A percentile compares a stretch with the other conserved stretches of the same genome.
Conservation (phyloP, 2,329 filamentous ascomycete genomes). For the Aureobasidium zeae region DNA sequence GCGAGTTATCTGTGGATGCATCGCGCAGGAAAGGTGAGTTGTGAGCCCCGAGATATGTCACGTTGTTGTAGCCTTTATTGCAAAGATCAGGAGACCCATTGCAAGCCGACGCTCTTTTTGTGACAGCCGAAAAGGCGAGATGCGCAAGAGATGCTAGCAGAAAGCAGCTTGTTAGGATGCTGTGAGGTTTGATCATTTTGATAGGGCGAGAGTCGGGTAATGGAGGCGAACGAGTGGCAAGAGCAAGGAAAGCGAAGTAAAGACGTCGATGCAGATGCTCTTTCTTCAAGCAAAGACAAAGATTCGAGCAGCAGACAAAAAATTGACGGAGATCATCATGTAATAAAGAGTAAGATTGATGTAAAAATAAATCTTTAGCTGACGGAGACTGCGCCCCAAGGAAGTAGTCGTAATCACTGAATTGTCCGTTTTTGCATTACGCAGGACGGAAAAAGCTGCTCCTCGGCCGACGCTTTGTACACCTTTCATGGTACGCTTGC, state of each 20-base stretch:
- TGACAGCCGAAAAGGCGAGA: slow-evolving; percentile 4
- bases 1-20: slow-evolving; percentile 49
- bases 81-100: slow-evolving; percentile 75
- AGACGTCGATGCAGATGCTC: not conserved
- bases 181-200: too few species aligned
- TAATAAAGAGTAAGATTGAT: not conserved
- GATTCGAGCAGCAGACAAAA: not conserved
- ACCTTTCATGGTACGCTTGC: slow-evolving; percentile 4
- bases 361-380: slow-evolving; percentile 8
- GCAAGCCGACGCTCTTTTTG: slow-evolving; percentile 38
- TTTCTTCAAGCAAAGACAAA: not conserved
- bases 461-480: slow-evolving; percentile 9
- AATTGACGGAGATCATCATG: too few species aligned
- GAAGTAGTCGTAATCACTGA: slow-evolving; percentile 13
- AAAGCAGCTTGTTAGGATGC: slow-evolving; percentile 5
- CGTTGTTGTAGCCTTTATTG: slow-evolving; percentile 59
- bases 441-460: slow-evolving; percentile 6
- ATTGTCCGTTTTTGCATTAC: slow-evolving; percentile 10
- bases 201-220: too few species aligned
- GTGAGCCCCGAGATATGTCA: slow-evolving; percentile 71
- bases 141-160: slow-evolving; percentile 14
- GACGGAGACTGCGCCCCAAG: slow-evolving; percentile 10
- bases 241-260: not conserved
- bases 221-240: not conserved
- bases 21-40: slow-evolving; percentile 64